phyloP scores from a whole-genome alignment of 768 basidiomycete species.

The Zangia roseola region DNA sequence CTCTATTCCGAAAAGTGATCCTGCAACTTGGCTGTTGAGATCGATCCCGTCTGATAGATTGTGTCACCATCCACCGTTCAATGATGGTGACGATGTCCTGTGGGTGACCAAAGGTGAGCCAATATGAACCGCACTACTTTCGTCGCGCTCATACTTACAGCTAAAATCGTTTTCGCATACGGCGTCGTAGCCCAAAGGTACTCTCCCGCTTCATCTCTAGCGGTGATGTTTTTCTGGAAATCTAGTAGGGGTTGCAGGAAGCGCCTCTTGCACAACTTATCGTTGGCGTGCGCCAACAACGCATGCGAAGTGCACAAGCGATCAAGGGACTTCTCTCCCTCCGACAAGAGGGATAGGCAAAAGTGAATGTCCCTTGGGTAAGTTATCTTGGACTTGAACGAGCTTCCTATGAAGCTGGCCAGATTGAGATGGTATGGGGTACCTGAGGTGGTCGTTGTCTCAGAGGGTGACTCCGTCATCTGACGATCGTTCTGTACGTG shows the following conservation, averaged over 20 bases:
- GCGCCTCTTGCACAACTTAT: conserved; percentile 31
- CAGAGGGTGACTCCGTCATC: neutral
- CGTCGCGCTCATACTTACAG: conserved; percentile 13
- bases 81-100: conserved; percentile 30
- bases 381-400: conserved; percentile 28
- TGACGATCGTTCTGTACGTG: conserved; percentile 17
- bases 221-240: conserved; percentile 20
- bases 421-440: conserved; percentile 26
- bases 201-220: conserved; percentile 5
- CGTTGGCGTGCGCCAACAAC: conserved; percentile 30
- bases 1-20: conserved; percentile 11
- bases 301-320: conserved; percentile 37
- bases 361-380: conserved; percentile 27
- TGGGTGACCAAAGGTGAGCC: conserved; percentile 1
- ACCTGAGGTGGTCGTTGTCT: conserved; percentile 1
- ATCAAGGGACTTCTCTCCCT: conserved; percentile 22
- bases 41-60: conserved; percentile 19
- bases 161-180: conserved; percentile 15
- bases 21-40: neutral
- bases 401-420: conserved; percentile 32
- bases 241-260: conserved; percentile 15
- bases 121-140: neutral
- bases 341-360: conserved; percentile 28
- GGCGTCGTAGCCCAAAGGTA: conserved; percentile 22
- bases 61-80: conserved; percentile 26